Conservation (phyloP, 495 filamentous ascomycete genomes). For the Podospora didyma region DNA sequence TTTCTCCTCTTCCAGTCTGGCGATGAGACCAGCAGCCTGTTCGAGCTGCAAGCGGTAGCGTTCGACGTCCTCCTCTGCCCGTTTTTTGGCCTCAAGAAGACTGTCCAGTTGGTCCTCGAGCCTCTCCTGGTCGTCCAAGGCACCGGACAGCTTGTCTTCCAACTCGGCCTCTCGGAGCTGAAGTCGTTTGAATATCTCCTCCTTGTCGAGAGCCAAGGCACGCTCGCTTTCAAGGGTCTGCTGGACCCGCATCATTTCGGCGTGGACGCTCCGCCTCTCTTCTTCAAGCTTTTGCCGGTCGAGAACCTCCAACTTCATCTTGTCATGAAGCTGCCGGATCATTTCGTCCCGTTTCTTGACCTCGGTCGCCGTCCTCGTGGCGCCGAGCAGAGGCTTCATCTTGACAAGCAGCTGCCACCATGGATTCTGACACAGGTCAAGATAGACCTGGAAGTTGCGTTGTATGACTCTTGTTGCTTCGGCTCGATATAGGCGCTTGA, state of each 20-base stretch:
- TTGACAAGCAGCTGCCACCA: slow-evolving; percentile 97
- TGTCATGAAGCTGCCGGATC: slow-evolving; percentile 78
- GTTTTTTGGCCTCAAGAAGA: slow-evolving; percentile 84
- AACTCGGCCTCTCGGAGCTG: slow-evolving; percentile 85
- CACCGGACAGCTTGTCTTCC: slow-evolving; percentile 83
- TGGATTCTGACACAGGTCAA: slow-evolving; percentile 81
- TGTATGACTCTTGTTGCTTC: slow-evolving; percentile 95
- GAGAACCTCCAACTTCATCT: slow-evolving; percentile 70
- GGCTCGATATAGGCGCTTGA: slow-evolving; percentile 88
- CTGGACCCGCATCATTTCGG: slow-evolving; percentile 83
- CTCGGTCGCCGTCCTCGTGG: slow-evolving; percentile 82
- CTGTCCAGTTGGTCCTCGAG: slow-evolving; percentile 91
- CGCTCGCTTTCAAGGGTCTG: slow-evolving; percentile 93
- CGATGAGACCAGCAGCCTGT: slow-evolving; percentile 84
- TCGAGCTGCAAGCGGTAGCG: slow-evolving; percentile 77
- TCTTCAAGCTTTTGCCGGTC: slow-evolving; percentile 84
- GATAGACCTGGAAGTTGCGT: slow-evolving; percentile 83
- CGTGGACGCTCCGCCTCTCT: slow-evolving; percentile 80
- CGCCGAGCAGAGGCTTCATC: slow-evolving; percentile 92
- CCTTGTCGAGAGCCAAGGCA: slow-evolving; percentile 91
- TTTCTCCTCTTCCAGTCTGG: slow-evolving; percentile 80
- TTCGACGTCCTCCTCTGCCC: slow-evolving; percentile 79
- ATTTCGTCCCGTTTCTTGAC: slow-evolving; percentile 92
- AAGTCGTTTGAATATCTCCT: slow-evolving; percentile 96
- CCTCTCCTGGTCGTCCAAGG: slow-evolving; percentile 91